Base-by-base conservation (phyloP, 768 basidiomycete genomes). In the Hericium erinaceus region DNA sequence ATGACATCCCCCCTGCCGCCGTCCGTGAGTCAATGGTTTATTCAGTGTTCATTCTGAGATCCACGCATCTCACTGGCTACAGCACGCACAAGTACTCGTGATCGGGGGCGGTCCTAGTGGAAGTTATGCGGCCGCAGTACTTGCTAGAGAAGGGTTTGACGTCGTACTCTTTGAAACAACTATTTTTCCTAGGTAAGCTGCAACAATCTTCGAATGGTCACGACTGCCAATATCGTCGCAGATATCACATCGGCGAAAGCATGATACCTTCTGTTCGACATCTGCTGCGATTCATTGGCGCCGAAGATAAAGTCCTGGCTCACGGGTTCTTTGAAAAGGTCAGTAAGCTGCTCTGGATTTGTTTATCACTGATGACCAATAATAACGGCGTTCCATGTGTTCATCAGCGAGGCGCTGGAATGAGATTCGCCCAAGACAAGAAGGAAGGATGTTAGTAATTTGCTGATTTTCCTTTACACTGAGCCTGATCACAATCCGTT, bases 51-150 rank as follows among this genome's bases (percentile, higher is more conserved):
- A 4, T 26, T 26, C 2, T 33, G 33, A 33, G 33, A 2, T 33
- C 33, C 33, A 33, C 33, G 2, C 33, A 4, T 33, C 2, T 33
- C 2, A 33, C 33, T 33, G 33, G 33, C 33, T 9, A 0, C 39
- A 62, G 70, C 64, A 66, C 48, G 57, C 71, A 13, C 68, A 70
- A 48, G 58, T 81, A 54, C 75, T 80, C 39, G 77, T 85, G 26
- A 68, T 84, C 13, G 83, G 83, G 7, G 83, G 83, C 49, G 83
- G 83, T 16, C 83, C 83, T 1, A 78, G 74, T 9, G 83, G 83
- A 28, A 76, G 75, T 59, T 84, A 77, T 59, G 69, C 80, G 18
- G 80, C 83, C 2, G 66, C 80, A 8, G 75, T 72, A 28, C 74
- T 85, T 6, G 79, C 79, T 12, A 69, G 76, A n/a, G 83, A 85